Percentiles rank a stretch among this genome's conserved stretches.
phyloP scores from a whole-genome alignment of 208 protist genomes.

The Vickermania spadyakhi region DNA sequence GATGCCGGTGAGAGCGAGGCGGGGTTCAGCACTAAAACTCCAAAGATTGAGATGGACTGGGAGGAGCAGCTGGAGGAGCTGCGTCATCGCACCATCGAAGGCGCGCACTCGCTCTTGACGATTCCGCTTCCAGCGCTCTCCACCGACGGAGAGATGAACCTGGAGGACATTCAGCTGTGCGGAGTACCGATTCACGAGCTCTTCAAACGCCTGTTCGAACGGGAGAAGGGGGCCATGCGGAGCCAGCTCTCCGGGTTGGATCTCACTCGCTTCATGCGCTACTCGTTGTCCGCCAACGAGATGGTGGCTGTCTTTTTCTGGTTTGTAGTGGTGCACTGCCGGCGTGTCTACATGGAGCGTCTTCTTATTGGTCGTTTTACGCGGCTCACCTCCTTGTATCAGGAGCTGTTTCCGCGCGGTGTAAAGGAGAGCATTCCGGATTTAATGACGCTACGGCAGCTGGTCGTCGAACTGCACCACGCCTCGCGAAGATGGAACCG shows the following conservation, averaged over 20 bases:
- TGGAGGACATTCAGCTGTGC: slow-evolving; percentile 8
- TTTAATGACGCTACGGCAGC: slow-evolving; percentile 7
- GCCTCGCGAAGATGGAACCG: neutral
- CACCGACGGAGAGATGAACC: slow-evolving; percentile 10
- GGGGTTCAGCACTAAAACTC: neutral
- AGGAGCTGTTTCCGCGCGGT: slow-evolving; percentile 29
- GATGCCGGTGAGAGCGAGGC: neutral
- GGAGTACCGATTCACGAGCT: slow-evolving; percentile 12
- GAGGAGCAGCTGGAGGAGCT: slow-evolving; percentile 1
- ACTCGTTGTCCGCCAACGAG: slow-evolving; percentile 19
- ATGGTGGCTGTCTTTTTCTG: slow-evolving; percentile 55
- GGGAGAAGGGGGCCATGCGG: slow-evolving; percentile 27
- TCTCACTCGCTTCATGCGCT: slow-evolving; percentile 31
- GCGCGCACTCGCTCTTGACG: slow-evolving; percentile 30
- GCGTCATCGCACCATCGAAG: slow-evolving; percentile 11
- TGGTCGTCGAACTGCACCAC: slow-evolving; percentile 17
- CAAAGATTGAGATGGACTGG: neutral
- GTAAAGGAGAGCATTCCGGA: slow-evolving; percentile 12
- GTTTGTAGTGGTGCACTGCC: slow-evolving; percentile 43
- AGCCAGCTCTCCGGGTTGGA: slow-evolving; percentile 34
- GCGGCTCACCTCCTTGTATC: slow-evolving; percentile 23
- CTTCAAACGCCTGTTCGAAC: slow-evolving; percentile 23
- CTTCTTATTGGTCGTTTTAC: slow-evolving; percentile 39
- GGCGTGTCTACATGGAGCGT: slow-evolving; percentile 26
- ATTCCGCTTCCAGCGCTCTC: slow-evolving; percentile 14